Base-by-base conservation (phyloP, 1,284 basidiomycete genomes). In the Neolentinus lepideus region DNA sequence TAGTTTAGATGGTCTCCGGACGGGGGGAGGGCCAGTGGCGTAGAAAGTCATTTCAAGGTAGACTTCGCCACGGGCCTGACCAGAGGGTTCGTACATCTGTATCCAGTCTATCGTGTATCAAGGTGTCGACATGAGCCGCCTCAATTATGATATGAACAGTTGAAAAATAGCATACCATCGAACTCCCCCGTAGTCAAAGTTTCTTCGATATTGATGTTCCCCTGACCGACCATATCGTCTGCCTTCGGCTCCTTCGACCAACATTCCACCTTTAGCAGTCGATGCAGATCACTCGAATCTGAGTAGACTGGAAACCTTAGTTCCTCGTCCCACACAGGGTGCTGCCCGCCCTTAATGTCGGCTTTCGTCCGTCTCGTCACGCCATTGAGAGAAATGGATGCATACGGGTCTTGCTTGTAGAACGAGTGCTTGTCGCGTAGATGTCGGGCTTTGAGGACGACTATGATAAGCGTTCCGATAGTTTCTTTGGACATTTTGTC, bases 271-370 rank as follows among this genome's bases (percentile, higher is more conserved):
- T 85, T 79, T 24, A 90, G 63, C 51, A 73, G 80, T 60, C 87
- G 75, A 59, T 74, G 72, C 58, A 77, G 77, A 25, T 76, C 73
- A 10, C 65, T 66, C 0, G 67, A 65, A 43, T 72, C 70, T 64
- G 76, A 79, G 59, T 75, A 66, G 36, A 90, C 72, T 0, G 79
- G 74, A 62, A 88, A 79, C 53, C 85, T 77, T 35, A 89, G 64
- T 64, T 90, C 88, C 47, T 79, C 77, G 62, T 90, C 88, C 88
- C 88, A 90, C 36, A 83, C 76, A 2, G 88, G 88, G 67, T 87
- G 84, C 60, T 90, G 88, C 0, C 88, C 88, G 10, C 88, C 88
- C 67, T 83, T 88, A 55, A 79, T 69, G 59, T 88, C 85, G 53
- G 81, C 73, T 45, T 75, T 71, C 1, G 86, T 88, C 56, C 75